phyloP scores from a whole-genome alignment of 1,139 yeast genomes.

The Candida dubliniensis region DNA sequence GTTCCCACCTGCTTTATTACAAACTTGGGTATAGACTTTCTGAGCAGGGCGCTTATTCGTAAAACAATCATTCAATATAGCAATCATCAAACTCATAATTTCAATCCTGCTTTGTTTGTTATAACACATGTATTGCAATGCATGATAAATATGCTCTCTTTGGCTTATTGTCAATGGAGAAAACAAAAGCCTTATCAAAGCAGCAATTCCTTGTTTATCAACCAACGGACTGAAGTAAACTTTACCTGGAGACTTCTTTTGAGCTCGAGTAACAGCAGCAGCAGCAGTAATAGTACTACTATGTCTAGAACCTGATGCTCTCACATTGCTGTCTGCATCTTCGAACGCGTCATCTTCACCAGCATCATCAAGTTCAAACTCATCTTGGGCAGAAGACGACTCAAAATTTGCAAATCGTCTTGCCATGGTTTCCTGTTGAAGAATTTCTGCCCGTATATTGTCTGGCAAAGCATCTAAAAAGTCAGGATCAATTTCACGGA shows the following conservation, averaged over 20 bases:
- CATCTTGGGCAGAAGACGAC: constrained; percentile 25
- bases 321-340: constrained; percentile 12
- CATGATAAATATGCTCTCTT: constrained; percentile 64
- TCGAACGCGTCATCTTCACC: constrained; percentile 24
- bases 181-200: constrained; percentile 69
- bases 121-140: constrained; percentile 67
- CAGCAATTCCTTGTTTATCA: constrained; percentile 75
- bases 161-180: constrained; percentile 69
- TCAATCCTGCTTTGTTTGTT: constrained; percentile 81
- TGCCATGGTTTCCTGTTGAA: constrained; percentile 64
- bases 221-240: constrained; percentile 64
- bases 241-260: constrained; percentile 24
- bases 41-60: constrained; percentile 62
- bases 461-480: constrained; percentile 83
- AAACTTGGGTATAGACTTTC: constrained; percentile 60
- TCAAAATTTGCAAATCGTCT: constrained; percentile 35
- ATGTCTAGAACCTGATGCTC: neutral
- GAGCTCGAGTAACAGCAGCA: constrained; percentile 1
- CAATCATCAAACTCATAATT: constrained; percentile 66
- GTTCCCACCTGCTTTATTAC: constrained; percentile 31
- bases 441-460: constrained; percentile 67
- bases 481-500: constrained; percentile 76
- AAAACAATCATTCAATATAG: constrained; percentile 75
- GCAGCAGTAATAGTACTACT: constrained; percentile 1
- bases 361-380: constrained; percentile 26